Evolutionary conservation across 176 grass and related monocot species (phyloP), one percentile per base, ranked within the genome.

Genomic region (Dendrocalamus sinicus): DNA sequence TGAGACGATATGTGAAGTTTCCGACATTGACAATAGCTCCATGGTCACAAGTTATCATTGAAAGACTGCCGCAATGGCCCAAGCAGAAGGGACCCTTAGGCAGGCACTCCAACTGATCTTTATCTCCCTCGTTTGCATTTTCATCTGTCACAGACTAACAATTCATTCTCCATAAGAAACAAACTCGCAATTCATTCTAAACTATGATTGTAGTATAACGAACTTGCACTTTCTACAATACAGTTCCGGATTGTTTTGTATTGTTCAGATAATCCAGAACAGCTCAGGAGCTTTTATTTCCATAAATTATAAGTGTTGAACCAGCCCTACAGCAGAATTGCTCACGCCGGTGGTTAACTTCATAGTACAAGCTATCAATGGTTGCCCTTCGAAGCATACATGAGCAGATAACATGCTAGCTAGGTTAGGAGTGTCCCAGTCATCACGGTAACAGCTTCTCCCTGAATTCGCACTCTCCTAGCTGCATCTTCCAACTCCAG

Each of bases 361-460:
- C 28, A 30, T 30, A 30, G 28, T 30, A 30, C 28, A 30, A 30
- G 28, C 28, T 30, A 30, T 30, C 28, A 30, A 30, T 30, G 28
- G 28, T 30, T 30, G 28, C 28, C 28, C 28, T 30, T 30, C 28
- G 43, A 81, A n/a, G 28, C 78, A 69, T 70, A 41, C n/a, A 44
- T 3, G 13, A 70, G 66, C 19, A 26, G 22, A 82, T 44, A 12
- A 23, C 22, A 28, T 12, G 50, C 3, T 17, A 14, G 22, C 72
- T 83, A 96, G 46, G 61, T 91, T 80, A 90, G 32, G 37, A 92
- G 24, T 1, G 85, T 90, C 40, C 89, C 91, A 35, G 54, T 22
- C 91, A 96, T 96, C 68, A 92, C 86, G 77, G 86, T 94, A 12
- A 94, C 67, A 66, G 94, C 90, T 89, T 94, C 88, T 78, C 94